Base-by-base conservation (phyloP, 108 stramenopile species). In the Fistulifera solaris region DNA sequence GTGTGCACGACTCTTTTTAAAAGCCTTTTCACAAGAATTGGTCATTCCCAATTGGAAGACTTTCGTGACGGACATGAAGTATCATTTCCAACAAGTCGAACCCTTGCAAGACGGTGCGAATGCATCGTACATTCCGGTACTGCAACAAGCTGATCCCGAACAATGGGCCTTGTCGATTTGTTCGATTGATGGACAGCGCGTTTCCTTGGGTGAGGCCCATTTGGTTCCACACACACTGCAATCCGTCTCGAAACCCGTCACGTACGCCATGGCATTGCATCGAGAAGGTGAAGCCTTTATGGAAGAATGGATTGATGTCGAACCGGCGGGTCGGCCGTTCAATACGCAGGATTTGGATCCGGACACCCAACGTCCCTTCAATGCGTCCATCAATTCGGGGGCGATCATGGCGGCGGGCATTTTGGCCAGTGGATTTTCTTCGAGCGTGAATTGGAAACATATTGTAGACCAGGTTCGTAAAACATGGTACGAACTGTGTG, bases 381-480 rank as follows among this genome's bases (percentile, higher is more conserved):
- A 73, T 43, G 67, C 72, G 22, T 53, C 57, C 23, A 39, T 73
- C 57, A 73, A 73, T 26, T 48, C 67, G 13, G 72, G 73, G 8
- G 73, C 73, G 22, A 74, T 74, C 45, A 65, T 64, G 48, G 48
- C 64, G 19, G 68, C 61, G 2, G 49, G 52, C 18, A 45, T 70
- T 23, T 46, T 66, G 19, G 64, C 58, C 22, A 45, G 38, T 24
- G 52, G 21, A 6, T 54, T 39, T 31, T 12, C 55, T 22, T 47
- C 49, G 16, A 57, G 16, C 38, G 47, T 31, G 47, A 44, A 5
- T 6, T 63, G 59, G 59, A 38, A 27, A 27, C 49, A 60, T 17
- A 31, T 25, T 50, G 59, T 63, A 18, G 52, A 61, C 45, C 27
- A 61, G 42, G 38, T 73, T 14, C 63, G 49, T 19, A 28, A 45